Evolutionary conservation across 768 basidiomycete species (phyloP), one percentile per base, ranked within the genome.

Genomic region (Cubamyces sp.): DNA sequence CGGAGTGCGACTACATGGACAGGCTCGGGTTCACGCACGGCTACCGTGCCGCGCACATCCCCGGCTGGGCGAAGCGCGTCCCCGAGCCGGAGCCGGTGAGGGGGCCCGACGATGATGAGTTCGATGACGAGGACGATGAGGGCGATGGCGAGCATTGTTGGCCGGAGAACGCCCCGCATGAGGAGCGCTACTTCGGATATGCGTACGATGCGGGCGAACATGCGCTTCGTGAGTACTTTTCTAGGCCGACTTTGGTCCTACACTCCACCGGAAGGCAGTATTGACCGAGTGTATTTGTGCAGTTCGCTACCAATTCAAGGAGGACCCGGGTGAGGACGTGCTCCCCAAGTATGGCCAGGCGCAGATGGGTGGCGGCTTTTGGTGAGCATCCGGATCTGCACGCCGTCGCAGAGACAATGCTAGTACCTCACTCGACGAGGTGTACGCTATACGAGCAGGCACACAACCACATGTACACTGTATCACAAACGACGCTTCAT

Each of bases 201-300:
- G 49, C 70, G n/a, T 76, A 76, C 61, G 78, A 79, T 55, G 70
- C 75, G 3, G 76, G 73, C 9, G 65, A 71, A 1, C 72, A 77
- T 61, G 58, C 66, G 16, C 52, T 78, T 16, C 74, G 77, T 78
- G 52, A 59, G 76, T 73, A 6, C 18, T 15, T 1, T 1, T 43
- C 18, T 11, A 42, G 34, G 34, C 1, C 34, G 11, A 18, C 16
- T 16, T 2, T 16, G 19, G 19, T 15, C 16, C 19, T 21, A 4
- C 5, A 11, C n/a, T 15, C 12, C 41, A 42, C 15, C 12, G 12
- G 3, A 4, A 8, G 28, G 12, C 41, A n/a, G 12, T 14, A 42
- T n/a, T 43, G 19, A 19, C 42, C 5, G n/a, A 19, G 19, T 39
- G 2, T 11, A 18, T 21, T 19, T 19, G 41, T 30, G 18, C 19